Evolutionary conservation across 164 flowering plant species (phyloP).

Genomic region (Brasenia schreberi): DNA sequence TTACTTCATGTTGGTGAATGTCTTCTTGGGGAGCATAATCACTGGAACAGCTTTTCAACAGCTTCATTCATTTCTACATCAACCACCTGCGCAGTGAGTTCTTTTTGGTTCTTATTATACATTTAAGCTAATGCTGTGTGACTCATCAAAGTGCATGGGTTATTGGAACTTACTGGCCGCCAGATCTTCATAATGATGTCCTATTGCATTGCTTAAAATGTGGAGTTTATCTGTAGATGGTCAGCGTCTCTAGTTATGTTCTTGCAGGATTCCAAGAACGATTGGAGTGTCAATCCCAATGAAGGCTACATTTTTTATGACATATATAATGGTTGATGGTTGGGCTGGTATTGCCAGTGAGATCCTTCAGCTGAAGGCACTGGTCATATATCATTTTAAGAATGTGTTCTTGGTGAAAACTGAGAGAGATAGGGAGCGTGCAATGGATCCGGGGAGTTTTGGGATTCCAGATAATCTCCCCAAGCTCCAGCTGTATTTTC

Average conservation of each 20-base stretch:
- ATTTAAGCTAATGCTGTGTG: background rate
- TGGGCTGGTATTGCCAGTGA: conserved; percentile 98
- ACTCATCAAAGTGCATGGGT: background rate
- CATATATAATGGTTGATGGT: conserved; percentile 95
- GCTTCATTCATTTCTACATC: conserved; percentile 76
- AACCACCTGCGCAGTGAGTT: conserved; percentile 76
- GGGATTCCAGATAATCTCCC: conserved; percentile 66
- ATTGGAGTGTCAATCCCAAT: conserved; percentile 94
- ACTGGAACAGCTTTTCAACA: conserved; percentile 97
- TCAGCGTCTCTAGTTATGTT: background rate
- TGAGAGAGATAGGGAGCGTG: conserved; percentile 72
- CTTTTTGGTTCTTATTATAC: conserved; percentile 4
- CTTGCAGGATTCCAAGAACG: conserved; percentile 81
- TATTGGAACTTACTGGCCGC: background rate
- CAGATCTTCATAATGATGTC: background rate
- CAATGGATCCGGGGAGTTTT: conserved; percentile 83
- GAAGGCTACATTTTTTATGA: conserved; percentile 97
- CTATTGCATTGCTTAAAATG: background rate
- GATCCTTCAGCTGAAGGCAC: conserved; percentile 73
- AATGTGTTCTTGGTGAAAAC: conserved; percentile 90
- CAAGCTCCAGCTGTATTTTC: conserved; percentile 82
- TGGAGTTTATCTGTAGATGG: background rate
- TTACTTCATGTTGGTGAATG: conserved; percentile 91
- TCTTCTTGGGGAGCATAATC: conserved; percentile 86
- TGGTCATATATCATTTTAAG: conserved; percentile 76